Evolutionary conservation across 805 yeast species (phyloP).

Genomic region (Teunomyces barrocoloradensis): DNA sequence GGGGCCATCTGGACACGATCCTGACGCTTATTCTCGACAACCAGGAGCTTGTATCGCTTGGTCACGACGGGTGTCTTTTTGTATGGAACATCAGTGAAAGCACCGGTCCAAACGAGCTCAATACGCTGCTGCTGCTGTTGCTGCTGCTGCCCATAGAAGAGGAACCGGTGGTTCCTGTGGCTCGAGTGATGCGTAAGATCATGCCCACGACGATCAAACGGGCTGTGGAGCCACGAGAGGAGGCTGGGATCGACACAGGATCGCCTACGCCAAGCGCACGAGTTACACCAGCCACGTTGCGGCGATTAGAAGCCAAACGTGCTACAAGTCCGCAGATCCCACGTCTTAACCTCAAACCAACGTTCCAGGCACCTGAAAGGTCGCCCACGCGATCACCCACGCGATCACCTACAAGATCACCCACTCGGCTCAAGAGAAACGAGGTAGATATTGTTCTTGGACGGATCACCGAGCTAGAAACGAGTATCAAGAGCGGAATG

Average conservation of each 20-base stretch:
- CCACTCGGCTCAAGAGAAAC: too few relatives aligned
- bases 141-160: not conserved
- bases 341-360: too few relatives aligned
- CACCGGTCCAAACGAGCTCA: not conserved
- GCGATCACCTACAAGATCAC: conserved; percentile 5
- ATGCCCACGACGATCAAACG: conserved; percentile 14
- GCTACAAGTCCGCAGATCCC: conserved; percentile 3
- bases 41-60: conserved; percentile 39
- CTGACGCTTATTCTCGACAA: conserved; percentile 35
- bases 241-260: not conserved
- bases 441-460: too few relatives aligned
- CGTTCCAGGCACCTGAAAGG: not conserved
- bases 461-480: not conserved
- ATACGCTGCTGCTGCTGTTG: not conserved
- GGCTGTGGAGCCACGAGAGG: not conserved
- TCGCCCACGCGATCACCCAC: conserved; percentile 10
- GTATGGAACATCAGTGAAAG: conserved; percentile 34
- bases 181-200: conserved; percentile 34
- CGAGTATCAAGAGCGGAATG: not conserved
- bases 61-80: conserved; percentile 56
- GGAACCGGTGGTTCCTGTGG: conserved; percentile 20
- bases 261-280: conserved; percentile 16
- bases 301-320: conserved; percentile 30
- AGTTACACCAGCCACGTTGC: conserved; percentile 31
- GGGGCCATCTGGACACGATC: conserved; percentile 54